These are phyloP conservation scores for Simplicillium aogashimaense DNA, from an alignment of 2,329 filamentous ascomycete species.

Conservation along the genomic window DNA sequence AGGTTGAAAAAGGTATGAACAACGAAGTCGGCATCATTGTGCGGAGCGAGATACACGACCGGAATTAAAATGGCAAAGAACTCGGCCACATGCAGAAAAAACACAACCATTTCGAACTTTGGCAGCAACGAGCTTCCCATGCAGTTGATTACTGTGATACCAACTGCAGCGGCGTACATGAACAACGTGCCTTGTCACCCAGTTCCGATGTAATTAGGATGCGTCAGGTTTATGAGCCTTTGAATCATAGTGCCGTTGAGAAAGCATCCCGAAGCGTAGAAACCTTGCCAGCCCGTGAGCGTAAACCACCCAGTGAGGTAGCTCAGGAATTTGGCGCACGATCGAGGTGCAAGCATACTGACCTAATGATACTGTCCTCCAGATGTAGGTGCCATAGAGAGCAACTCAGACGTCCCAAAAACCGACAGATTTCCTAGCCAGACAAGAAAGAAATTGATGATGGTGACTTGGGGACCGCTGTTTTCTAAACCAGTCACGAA, in stretches of 20 bases:
- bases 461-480: neutral
- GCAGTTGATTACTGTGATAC: neutral
- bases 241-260: no score
- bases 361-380: no score
- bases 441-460: neutral
- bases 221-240: no score
- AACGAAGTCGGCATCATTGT: constrained; percentile 3
- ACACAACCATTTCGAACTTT: constrained; percentile 5
- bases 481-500: neutral
- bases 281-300: constrained; percentile 2
- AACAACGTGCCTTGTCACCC: constrained; percentile 5
- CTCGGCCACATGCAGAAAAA: constrained; percentile 3
- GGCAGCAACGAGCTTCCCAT: constrained; percentile 4
- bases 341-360: no score
- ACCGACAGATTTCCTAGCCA: neutral
- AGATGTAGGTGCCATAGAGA: neutral
- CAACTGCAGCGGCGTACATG: neutral
- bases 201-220: neutral
- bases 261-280: no score
- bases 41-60: constrained; percentile 1
- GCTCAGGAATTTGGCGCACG: no score
- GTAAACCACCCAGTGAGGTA: no score
- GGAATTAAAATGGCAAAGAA: constrained; percentile 5
- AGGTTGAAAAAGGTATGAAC: constrained; percentile 3
- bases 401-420: neutral